Conservation (phyloP, 176 grass and related monocot species). For the Ensete glaucum region DNA sequence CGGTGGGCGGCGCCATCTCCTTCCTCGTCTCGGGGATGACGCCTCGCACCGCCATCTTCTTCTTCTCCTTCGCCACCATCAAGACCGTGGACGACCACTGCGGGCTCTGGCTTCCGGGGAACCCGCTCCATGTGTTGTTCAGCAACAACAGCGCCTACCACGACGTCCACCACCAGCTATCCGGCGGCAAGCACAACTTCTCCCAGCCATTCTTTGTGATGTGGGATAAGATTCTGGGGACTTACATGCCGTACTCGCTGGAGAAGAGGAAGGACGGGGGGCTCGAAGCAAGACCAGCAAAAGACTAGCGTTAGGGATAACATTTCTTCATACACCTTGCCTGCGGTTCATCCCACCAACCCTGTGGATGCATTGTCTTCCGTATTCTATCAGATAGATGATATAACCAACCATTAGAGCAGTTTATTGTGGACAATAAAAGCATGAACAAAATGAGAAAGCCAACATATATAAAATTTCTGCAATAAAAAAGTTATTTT, state of each 20-base stretch:
- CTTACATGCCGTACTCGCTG: background rate
- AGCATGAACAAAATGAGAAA: too few relatives aligned
- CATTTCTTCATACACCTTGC: background rate
- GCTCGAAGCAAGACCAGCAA: background rate
- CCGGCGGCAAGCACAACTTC: conserved; percentile 8
- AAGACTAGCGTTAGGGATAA: background rate
- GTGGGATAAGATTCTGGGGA: conserved; percentile 5
- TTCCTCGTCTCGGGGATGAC: background rate
- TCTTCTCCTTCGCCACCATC: background rate
- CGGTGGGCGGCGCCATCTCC: background rate
- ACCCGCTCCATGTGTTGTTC: background rate
- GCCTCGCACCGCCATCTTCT: conserved; percentile 8
- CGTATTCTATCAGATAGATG: too few relatives aligned
- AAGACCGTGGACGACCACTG: conserved; percentile 1
- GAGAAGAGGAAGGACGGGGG: background rate
- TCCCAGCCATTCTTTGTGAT: conserved; percentile 4
- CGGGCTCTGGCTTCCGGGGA: background rate
- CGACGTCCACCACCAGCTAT: conserved; percentile 8
- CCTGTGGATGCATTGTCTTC: too few relatives aligned
- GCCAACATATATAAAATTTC: too few relatives aligned
- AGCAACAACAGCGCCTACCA: conserved; percentile 5
- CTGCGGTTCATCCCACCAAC: too few relatives aligned
- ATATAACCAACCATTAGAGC: too few relatives aligned
- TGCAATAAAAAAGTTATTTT: too few relatives aligned
- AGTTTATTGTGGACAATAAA: too few relatives aligned